Base-by-base conservation (phyloP, 768 basidiomycete genomes). In the Strobilomyces echinocephalus region DNA sequence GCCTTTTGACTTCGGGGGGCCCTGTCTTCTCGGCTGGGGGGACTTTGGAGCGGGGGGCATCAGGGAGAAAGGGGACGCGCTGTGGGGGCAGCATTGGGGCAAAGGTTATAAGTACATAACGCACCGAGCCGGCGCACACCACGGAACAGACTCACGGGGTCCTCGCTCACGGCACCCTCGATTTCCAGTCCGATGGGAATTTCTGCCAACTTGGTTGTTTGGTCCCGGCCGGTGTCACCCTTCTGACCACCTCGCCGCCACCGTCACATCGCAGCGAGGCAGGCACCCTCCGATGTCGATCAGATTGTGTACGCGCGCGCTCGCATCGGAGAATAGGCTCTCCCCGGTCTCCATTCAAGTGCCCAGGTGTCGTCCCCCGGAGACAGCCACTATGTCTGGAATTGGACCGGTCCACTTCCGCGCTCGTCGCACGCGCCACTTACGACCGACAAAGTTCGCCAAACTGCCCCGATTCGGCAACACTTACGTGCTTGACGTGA, bases 1-100 rank as follows among this genome's bases (percentile, higher is more conserved):
- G 67, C 86, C 88, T 77, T 90, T 91, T 57, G 82, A 77, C 69
- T 90, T 90, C 57, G 83, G 78, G 67, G 79, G 74, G 62, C 80
- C 80, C 68, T 72, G 57, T 59, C 74, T 72, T 74, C 53, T 72
- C 35, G 34, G 69, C 65, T 48, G 77, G 0, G 68, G 67, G 18
- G 73, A 70, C 66, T 77, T 79, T 33, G 77, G 72, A 3, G 69
- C 62, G 7, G 76, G 70, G 42, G 68, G 67, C 71, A 72, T 69
- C 60, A 15, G 28, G 2, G 39, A 53, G 50, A 53, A 48, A 24
- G 50, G 59, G 57, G 48, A 58, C 49, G 60, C 60, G 59, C 55
- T 52, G 57, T 48, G 49, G 52, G 36, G 54, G 56, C 50, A 24
- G 24, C 58, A 69, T 66, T 55, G 56, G 58, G 57, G 55, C 24